Base-by-base conservation (phyloP, 768 basidiomycete genomes). In the Mycena capillaripes region DNA sequence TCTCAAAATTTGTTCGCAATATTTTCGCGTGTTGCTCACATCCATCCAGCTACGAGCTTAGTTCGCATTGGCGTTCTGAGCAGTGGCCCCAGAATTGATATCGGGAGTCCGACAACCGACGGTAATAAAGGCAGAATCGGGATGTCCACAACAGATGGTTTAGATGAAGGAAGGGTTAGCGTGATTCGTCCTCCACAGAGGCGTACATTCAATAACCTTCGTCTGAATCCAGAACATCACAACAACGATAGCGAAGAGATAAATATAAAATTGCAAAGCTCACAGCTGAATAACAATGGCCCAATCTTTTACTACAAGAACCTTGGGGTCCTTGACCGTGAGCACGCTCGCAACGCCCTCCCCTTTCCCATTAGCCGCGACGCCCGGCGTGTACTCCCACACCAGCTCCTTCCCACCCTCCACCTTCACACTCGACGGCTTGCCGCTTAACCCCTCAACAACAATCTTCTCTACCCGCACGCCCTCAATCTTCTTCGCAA, bases 381-480 rank as follows among this genome's bases (percentile, higher is more conserved):
- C 85, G 29, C 95, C 95, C 8, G 86, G 83, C 23, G 80, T 84
- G 78, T 87, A 98, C 64, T 89, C 88, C 90, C 92, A 98, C 48
- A 89, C 86, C 67, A 97, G 81, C 53, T 88, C 88, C 36, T 62
- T 77, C 36, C 85, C 86, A 53, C 83, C 83, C 72, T 87, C 86
- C 44, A 87, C 77, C 76, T 83, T 89, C 32, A 97, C 91, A 56
- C 83, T 86, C 55, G 79, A 83, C 4, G 97, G 97, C 80, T 88
- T 89, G 34, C 69, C 78, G 23, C 81, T 78, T 70, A 98, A 81
- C 2, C 97, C 97, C 6, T 96, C 81, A 4, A 98, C 85, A 52
- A 97, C 86, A 27, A 99, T 79, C 81, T 91, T 90, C 82, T 97
- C 97, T 21, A 98, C 91, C 57, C 92, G 85, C 68, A 98, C 96